phyloP scores from a whole-genome alignment of 2,329 filamentous ascomycete species.

The Chlorencoelia australis region DNA sequence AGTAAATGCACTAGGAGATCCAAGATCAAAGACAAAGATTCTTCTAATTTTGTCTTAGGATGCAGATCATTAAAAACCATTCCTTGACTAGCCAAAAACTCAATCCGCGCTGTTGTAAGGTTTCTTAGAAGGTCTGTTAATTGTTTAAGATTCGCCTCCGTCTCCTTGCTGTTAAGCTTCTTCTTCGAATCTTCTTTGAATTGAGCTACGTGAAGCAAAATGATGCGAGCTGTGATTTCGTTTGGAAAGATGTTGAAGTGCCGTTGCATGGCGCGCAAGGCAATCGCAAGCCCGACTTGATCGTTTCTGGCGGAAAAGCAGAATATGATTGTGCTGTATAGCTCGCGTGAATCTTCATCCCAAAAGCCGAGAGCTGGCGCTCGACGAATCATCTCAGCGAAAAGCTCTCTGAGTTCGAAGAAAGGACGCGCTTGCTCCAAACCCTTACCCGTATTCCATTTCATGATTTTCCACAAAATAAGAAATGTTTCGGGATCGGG shows the following conservation, averaged over 20 bases:
- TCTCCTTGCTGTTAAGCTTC: slow-evolving; percentile 26
- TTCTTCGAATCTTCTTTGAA: no score
- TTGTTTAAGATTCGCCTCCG: slow-evolving; percentile 34
- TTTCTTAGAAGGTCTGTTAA: slow-evolving; percentile 35
- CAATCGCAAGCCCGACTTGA: slow-evolving; percentile 37
- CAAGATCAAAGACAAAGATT: slow-evolving; percentile 22
- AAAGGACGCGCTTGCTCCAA: not conserved
- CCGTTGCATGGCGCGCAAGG: slow-evolving; percentile 34
- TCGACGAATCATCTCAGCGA: slow-evolving; percentile 35
- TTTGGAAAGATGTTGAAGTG: slow-evolving; percentile 36
- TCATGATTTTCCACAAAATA: slow-evolving; percentile 24
- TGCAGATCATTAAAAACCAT: slow-evolving; percentile 21
- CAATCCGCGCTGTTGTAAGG: slow-evolving; percentile 27
- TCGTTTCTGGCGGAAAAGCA: slow-evolving; percentile 41
- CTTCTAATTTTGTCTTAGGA: slow-evolving; percentile 21
- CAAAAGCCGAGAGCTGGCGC: slow-evolving; percentile 26
- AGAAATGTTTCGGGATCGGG: slow-evolving; percentile 24
- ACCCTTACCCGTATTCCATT: slow-evolving; percentile 2
- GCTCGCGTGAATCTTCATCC: slow-evolving; percentile 33
- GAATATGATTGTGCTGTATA: slow-evolving; percentile 42
- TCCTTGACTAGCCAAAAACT: slow-evolving; percentile 19
- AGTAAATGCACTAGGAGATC: slow-evolving; percentile 22
- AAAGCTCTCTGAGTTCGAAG: slow-evolving; percentile 26
- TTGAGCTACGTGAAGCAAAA: slow-evolving; percentile 41
- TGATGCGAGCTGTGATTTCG: slow-evolving; percentile 35